Evolutionary conservation across 371 early-diverging fungal genomes (phyloP).

Genomic region (Chytridiales sp.): DNA sequence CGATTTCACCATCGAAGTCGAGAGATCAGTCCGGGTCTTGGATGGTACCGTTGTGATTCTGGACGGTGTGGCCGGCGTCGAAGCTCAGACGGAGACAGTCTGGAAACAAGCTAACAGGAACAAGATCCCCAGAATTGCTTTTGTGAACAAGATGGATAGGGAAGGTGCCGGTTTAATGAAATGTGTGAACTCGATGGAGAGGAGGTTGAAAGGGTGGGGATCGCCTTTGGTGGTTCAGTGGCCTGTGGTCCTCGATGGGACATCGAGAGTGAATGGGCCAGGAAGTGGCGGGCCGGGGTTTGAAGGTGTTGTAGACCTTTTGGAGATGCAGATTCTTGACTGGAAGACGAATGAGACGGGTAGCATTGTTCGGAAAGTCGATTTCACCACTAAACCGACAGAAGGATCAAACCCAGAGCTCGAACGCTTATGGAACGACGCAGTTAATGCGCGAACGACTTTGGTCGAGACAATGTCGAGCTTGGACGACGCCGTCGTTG

Average conservation of each 20-base stretch:
- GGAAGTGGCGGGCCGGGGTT: conserved; percentile 33
- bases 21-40: conserved; percentile 85
- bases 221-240: conserved; percentile 72
- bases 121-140: conserved; percentile 77
- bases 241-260: conserved; percentile 61
- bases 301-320: conserved; percentile 72
- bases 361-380: conserved; percentile 31
- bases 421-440: conserved; percentile 45
- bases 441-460: conserved; percentile 55
- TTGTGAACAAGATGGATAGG: conserved; percentile 95
- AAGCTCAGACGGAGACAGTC: conserved; percentile 95
- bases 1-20: conserved; percentile 96
- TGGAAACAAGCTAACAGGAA: conserved; percentile 76
- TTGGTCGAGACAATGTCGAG: conserved; percentile 85
- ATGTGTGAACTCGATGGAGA: conserved; percentile 64
- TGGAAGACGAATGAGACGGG: conserved; percentile 64
- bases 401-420: neutral
- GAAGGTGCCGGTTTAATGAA: conserved; percentile 71
- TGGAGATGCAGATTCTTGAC: conserved; percentile 69
- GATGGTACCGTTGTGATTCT: conserved; percentile 92
- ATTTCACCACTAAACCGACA: neutral
- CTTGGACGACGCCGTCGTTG: conserved; percentile 81
- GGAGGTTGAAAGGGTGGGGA: conserved; percentile 59
- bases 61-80: conserved; percentile 95
- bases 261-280: conserved; percentile 13